Conservation (phyloP, 768 basidiomycete genomes). For the Macrocybe gigantea region DNA sequence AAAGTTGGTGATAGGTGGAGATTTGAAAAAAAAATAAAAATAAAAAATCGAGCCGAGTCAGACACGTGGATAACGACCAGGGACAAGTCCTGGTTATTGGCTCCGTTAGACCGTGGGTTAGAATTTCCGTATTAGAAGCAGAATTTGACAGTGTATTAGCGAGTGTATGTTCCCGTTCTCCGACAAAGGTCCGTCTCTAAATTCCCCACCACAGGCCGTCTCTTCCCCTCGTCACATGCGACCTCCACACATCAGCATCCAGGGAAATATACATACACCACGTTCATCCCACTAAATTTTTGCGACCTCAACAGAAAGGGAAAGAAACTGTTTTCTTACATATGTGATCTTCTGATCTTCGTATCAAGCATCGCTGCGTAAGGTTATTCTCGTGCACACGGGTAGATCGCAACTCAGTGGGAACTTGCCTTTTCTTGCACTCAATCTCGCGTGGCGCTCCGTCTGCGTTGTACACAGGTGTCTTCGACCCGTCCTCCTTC, state of each 20-base stretch:
- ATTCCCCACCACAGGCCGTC: too few relatives aligned
- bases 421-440: conserved; percentile 32
- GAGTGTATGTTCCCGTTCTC: too few relatives aligned
- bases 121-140: conserved; percentile 12
- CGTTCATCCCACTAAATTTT: conserved; percentile 1
- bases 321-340: conserved; percentile 6
- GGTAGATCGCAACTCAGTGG: conserved; percentile 17
- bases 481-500: conserved; percentile 14
- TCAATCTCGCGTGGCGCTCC: conserved; percentile 41
- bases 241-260: too few relatives aligned
- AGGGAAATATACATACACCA: background rate
- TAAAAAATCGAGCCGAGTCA: background rate
- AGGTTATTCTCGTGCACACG: conserved; percentile 16
- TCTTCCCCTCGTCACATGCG: too few relatives aligned
- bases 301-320: conserved; percentile 1
- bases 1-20: too few relatives aligned
- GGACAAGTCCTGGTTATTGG: conserved; percentile 21
- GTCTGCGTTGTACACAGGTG: conserved; percentile 19
- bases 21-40: too few relatives aligned
- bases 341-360: conserved; percentile 32
- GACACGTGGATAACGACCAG: conserved; percentile 26
- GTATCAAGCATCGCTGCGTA: conserved; percentile 25
- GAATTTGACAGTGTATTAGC: conserved; percentile 13
- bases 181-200: too few relatives aligned
- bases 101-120: conserved; percentile 21